These are phyloP conservation scores for Halocafeteria seosinensis DNA, from an alignment of 108 stramenopile genomes.

Conservation along the genomic window DNA sequence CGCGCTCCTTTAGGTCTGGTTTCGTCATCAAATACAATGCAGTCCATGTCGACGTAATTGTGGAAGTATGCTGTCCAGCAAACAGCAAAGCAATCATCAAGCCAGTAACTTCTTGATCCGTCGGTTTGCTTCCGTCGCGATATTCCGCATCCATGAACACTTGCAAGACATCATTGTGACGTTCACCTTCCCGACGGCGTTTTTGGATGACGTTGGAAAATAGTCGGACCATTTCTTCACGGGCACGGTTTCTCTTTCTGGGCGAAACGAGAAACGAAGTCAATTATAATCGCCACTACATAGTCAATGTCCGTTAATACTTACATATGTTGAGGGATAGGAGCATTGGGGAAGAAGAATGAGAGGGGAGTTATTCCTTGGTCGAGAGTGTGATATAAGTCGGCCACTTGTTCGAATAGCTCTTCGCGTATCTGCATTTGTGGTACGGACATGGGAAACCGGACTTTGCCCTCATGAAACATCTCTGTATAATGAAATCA, in stretches of 20 bases:
- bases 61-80: slow-evolving; percentile 96
- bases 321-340: slow-evolving; percentile 72
- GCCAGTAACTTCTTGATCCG: slow-evolving; percentile 85
- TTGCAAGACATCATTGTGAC: slow-evolving; percentile 79
- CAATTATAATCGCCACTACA: slow-evolving; percentile 11
- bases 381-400: slow-evolving; percentile 85
- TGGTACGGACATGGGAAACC: too few species aligned
- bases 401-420: slow-evolving; percentile 74
- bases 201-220: slow-evolving; percentile 72
- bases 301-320: too few species aligned
- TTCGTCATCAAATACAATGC: slow-evolving; percentile 60
- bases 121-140: slow-evolving; percentile 72
- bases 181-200: slow-evolving; percentile 43
- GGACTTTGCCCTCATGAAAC: too few species aligned
- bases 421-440: slow-evolving; percentile 87
- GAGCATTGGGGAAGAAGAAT: slow-evolving; percentile 86
- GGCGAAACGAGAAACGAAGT: too few species aligned
- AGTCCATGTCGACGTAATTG: slow-evolving; percentile 90
- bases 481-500: too few species aligned
- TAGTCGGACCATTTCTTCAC: slow-evolving; percentile 72
- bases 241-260: slow-evolving; percentile 30
- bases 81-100: slow-evolving; percentile 89
- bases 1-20: slow-evolving; percentile 51
- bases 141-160: slow-evolving; percentile 92
- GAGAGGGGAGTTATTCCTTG: slow-evolving; percentile 88